Base-by-base conservation (phyloP, 441 rosid species). In the Corymbia citriodora region DNA sequence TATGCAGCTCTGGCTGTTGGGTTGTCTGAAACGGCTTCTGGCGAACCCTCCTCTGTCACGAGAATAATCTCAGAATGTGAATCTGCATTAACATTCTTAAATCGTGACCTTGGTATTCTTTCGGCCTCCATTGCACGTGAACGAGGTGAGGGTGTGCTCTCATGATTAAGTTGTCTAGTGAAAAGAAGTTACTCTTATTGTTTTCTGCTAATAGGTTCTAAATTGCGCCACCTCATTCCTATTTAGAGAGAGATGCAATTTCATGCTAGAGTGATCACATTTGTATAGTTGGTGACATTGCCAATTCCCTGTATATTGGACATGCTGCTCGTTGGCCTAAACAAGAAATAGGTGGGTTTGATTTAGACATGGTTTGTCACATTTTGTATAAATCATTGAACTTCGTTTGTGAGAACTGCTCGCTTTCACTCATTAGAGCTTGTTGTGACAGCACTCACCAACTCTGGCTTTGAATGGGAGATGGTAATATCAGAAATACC, bases 21-120 rank as follows among this genome's bases (percentile, higher is more conserved):
- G 91, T 95, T 98, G 36, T 95, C 97, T 8, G 99, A 97, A 93
- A 97, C 97, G 57, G 90, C 94, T 29, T 94, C 96, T 27, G 98
- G 99, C 48, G 99, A 97, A 92, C 98, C 97, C 9, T 94, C 98
- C 72, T 95, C 99, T 48, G 99, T 98, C 27, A 92, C 97, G 16
- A 95, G 98, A 94, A 97, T 98, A 83, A 97, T 98, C 88, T 96
- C 99, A 0, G 99, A 97, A 90, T 98, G 99, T 52, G 99, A 98
- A 90, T 96, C 98, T 63, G 98, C 98, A 40, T 90, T 97, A 91
- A 96, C 99, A 59, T 96, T 96, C 95, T 95, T 97, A 89, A 97
- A 97, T 91, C 94, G 95, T 11, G 99, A 97, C 93, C 98, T 97
- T 54, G 96, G 98, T 40, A 96, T 98, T 92, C 98, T 98, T 40